A percentile compares a stretch with the other conserved stretches of the same genome.
Evolutionary conservation across 2,329 filamentous ascomycete genomes (phyloP).

Genomic region (Clonostachys sp.): DNA sequence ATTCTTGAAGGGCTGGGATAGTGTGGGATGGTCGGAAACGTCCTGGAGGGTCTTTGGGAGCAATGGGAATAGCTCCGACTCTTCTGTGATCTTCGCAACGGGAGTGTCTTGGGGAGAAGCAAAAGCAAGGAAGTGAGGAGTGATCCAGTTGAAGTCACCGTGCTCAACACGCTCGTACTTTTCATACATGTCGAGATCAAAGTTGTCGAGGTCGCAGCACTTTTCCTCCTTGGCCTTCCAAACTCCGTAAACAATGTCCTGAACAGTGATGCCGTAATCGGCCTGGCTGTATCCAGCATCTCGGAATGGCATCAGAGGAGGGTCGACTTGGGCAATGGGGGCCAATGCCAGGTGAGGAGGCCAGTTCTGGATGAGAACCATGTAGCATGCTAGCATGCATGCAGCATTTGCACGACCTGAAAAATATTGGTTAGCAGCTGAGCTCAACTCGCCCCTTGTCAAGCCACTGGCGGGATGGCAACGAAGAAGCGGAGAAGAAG

Average conservation of each 20-base stretch:
- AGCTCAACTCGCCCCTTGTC: not conserved
- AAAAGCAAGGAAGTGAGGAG: constrained; percentile 91
- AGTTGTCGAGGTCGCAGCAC: constrained; percentile 86
- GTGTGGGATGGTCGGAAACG: constrained; percentile 62
- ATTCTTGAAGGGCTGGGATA: constrained; percentile 91
- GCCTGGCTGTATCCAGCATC: constrained; percentile 98
- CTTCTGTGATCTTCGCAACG: constrained; percentile 64
- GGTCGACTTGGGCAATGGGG: constrained; percentile 93
- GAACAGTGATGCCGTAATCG: constrained; percentile 91
- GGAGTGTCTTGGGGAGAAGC: constrained; percentile 87
- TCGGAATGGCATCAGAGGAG: constrained; percentile 96
- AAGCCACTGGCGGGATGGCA: not conserved
- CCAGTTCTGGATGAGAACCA: constrained; percentile 98
- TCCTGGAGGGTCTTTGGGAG: constrained; percentile 74
- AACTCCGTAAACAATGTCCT: constrained; percentile 96
- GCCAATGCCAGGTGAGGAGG: constrained; percentile 92
- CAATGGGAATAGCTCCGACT: constrained; percentile 67
- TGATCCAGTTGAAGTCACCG: constrained; percentile 99
- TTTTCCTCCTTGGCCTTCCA: constrained; percentile 98
- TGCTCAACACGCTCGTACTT: constrained; percentile 93
- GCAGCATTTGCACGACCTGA: constrained; percentile 86
- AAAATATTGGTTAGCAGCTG: not conserved
- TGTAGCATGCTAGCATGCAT: constrained; percentile 93
- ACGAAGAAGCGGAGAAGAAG: not conserved
- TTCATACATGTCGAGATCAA: constrained; percentile 96